Evolutionary conservation across 176 grass and related monocot species (phyloP), one percentile per base, ranked within the genome.

Genomic region (Metroxylon sagu): DNA sequence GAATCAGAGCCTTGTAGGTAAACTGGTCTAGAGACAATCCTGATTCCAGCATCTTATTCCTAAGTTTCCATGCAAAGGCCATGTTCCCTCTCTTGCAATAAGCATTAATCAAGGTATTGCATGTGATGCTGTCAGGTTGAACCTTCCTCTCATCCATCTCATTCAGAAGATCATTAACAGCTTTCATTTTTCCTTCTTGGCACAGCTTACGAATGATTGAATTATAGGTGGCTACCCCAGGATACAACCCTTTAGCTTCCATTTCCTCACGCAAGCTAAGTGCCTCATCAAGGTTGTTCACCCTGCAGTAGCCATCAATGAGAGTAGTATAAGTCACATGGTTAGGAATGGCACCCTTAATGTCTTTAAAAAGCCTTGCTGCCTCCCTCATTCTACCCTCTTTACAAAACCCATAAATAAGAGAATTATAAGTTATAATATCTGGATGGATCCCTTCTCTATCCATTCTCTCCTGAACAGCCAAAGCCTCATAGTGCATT

Each of bases 41-140:
- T 26, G 90, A 95, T 55, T 95, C 86, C 52, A 90, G 50, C 90
- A 95, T 95, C 80, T 62, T 81, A 58, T 56, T 85, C 68, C 67
- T 75, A 68, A 89, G 73, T 56, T 84, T 95, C 72, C 79, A 81
- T 0, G 86, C 86, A 15, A 88, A 76, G 17, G 55, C 29, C 86
- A 95, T 84, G 64, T 86, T 72, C 25, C 86, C 86, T 62, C 53
- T 86, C 78, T 95, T 95, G 78, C 77, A 87, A 79, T 89, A 86
- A 4, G 90, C 71, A 35, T 95, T 90, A 52, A 95, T 89, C 10
- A 95, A 74, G 4, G 83, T 95, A 76, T 95, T 95, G 71, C 90
- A 95, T 2, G 90, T 95, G n/a, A 86, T 52, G 3, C 80, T 85
- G 68, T 95, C 90, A 49, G 90, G 76, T 74, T 84, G 69, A 18